Evolutionary conservation across 768 basidiomycete species (phyloP).

Genomic region (Nidularia pulvinata): DNA sequence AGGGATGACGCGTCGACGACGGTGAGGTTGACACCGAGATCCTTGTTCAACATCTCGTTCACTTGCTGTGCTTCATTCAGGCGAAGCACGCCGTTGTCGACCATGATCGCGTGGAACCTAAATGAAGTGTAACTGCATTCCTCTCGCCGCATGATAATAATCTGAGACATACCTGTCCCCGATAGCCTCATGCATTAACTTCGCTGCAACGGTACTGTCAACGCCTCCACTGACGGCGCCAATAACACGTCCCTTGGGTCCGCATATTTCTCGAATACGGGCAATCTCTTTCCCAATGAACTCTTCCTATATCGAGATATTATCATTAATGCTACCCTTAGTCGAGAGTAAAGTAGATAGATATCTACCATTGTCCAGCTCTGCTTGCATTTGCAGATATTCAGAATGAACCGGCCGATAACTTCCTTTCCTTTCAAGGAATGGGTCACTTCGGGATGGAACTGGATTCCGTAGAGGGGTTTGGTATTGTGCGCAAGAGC

Average conservation of each 20-base stretch:
- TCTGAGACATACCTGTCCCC: conserved; percentile 74
- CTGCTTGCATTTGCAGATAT: conserved; percentile 78
- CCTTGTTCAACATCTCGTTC: conserved; percentile 87
- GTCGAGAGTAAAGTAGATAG: conserved; percentile 6
- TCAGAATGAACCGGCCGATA: conserved; percentile 80
- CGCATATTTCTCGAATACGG: conserved; percentile 94
- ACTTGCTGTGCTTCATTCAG: conserved; percentile 91
- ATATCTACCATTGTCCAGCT: conserved; percentile 91
- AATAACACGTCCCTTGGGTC: conserved; percentile 92
- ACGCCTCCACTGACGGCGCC: conserved; percentile 98
- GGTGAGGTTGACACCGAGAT: conserved; percentile 95
- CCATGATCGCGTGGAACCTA: conserved; percentile 99
- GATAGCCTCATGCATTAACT: conserved; percentile 99
- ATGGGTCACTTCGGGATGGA: conserved; percentile 99
- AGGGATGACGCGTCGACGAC: conserved; percentile 95
- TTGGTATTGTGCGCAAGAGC: conserved; percentile 91
- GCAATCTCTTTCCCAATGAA: conserved; percentile 97
- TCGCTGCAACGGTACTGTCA: conserved; percentile 97
- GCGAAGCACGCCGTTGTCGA: conserved; percentile 97
- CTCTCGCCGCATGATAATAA: conserved; percentile 3
- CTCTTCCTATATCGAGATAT: conserved; percentile 62
- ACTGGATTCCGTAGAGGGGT: conserved; percentile 95
- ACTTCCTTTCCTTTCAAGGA: conserved; percentile 88
- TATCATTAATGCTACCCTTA: background rate
- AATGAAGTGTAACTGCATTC: background rate